These are phyloP conservation scores for Vaccinium myrtillus DNA, from an alignment of 148 eudicot species.

Conservation along the genomic window DNA sequence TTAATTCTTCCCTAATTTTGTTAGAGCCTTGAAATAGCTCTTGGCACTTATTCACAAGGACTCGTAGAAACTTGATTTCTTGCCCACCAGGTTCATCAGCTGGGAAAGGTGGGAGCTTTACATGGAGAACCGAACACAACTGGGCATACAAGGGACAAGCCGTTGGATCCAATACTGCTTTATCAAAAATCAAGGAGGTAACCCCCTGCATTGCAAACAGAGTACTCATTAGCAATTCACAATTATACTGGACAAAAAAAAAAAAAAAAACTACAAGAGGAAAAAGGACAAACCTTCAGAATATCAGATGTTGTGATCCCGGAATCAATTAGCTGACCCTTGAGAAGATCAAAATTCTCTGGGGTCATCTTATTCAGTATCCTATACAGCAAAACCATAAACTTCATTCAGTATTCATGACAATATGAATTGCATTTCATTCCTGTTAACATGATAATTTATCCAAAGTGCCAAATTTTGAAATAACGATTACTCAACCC, in stretches of 20 bases:
- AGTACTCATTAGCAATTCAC: slow-evolving; percentile 9
- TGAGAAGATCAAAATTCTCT: slow-evolving; percentile 82
- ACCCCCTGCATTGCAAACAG: slow-evolving; percentile 58
- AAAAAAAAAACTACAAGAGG: neutral
- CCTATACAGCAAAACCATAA: slow-evolving; percentile 34
- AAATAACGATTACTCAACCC: neutral
- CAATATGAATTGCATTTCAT: neutral
- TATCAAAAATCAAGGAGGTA: slow-evolving; percentile 87
- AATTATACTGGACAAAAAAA: neutral
- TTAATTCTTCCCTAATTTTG: slow-evolving; percentile 64
- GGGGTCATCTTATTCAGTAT: slow-evolving; percentile 93
- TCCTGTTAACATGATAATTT: neutral
- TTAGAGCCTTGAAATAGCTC: slow-evolving; percentile 97
- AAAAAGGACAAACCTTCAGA: slow-evolving; percentile 53
- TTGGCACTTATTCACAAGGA: slow-evolving; percentile 81
- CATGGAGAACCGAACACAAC: slow-evolving; percentile 77
- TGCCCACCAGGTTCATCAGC: slow-evolving; percentile 70
- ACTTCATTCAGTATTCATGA: neutral
- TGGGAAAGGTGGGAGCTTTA: slow-evolving; percentile 75
- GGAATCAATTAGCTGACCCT: slow-evolving; percentile 78
- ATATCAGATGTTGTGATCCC: slow-evolving; percentile 87
- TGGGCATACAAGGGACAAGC: slow-evolving; percentile 91
- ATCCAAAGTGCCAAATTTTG: neutral
- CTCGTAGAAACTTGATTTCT: slow-evolving; percentile 79
- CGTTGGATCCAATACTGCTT: slow-evolving; percentile 97